Base-by-base conservation (phyloP, 495 filamentous ascomycete genomes). In the Amniculicola lignicola region DNA sequence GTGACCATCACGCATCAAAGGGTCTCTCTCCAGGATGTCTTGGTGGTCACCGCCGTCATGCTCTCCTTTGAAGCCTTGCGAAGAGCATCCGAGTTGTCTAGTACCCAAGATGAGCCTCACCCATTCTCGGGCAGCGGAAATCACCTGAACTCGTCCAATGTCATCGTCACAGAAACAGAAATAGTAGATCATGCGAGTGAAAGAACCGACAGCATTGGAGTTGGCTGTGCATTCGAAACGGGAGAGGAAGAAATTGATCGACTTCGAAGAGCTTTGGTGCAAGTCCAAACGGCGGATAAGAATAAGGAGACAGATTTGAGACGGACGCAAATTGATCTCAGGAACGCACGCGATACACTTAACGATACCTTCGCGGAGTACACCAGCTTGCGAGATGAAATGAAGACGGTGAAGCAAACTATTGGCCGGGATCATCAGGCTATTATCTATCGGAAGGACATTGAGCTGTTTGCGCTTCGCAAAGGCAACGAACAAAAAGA, bases 401-500 rank as follows among this genome's bases (percentile, higher is more conserved):
- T 53, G 28, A 59, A 59, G 48, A 51, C 40, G 7, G 16, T 52
- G 35, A 59, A 59, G 41, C 27, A 39, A 5, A 52, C 47, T n/a
- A 22, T 51, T 23, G 55, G 47, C 1, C 55, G 55, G 15, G 55
- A 59, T 24, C 55, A 59, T 24, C 55, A 59, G 33, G 38, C 55
- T 23, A 29, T 41, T 25, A 52, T 59, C 33, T 59, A 59, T 22
- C 47, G 55, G 25, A 59, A 59, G 28, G 55, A 59, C 47, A 59
- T 59, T 40, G 55, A 59, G 16, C 23, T 59, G 40, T 59, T 59
- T 41, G 55, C 55, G 11, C 47, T 59, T 6, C 55, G 55, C 2
- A 59, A 59, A 38, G 33, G n/a, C 1, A 59, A 45, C 18, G 55
- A 59, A 18, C 55, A 52, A 35, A 59, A 59, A 24, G 55, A 59